Evolutionary conservation across 257 asterid genomes (phyloP), one percentile per base, ranked within the genome.

Genomic region (Ligustrum vulgare): DNA sequence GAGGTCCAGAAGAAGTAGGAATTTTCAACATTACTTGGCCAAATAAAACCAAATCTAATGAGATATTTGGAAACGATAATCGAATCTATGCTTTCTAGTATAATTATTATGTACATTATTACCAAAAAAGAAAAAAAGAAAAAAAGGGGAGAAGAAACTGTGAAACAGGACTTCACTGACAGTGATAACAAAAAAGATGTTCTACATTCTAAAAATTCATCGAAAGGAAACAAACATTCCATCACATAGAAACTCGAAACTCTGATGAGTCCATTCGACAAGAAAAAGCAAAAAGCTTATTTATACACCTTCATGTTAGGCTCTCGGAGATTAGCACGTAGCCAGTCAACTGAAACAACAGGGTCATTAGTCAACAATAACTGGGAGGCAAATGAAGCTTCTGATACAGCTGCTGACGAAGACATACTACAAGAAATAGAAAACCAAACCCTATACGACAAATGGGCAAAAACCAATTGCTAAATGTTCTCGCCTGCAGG

Each of bases 331-430:
- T 95, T 95, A 18, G 90, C 87, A 54, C 91, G 97, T 72, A 95
- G 98, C 98, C 99, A 95, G 33, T 91, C 97, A 75, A 87, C 99
- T 20, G 99, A 93, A 78, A 91, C 98, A 76, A 91, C 97, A 76
- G 99, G 92, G 74, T 93, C 94, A 35, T 67, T 84, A 31, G 85
- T 69, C 31, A 87, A 79, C 77, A 87, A 67, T 72, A 96, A 77
- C 12, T 73, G 79, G 81, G 79, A 70, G 36, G 93, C 85, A 83
- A 76, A 89, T 32, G 92, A 85, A 80, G 85, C 78, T 77, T 80
- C 89, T 7, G 90, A 85, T 54, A 86, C 79, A 80, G 82, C 87
- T 6, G 80, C 85, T 25, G 97, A 70, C 18, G 98, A 90, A 82
- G 86, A 84, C 86, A 90, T 81, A 83, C 82, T 79, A 71, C 82